phyloP scores from a whole-genome alignment of 2,329 filamentous ascomycete genomes.

The Lecanosticta acicola region DNA sequence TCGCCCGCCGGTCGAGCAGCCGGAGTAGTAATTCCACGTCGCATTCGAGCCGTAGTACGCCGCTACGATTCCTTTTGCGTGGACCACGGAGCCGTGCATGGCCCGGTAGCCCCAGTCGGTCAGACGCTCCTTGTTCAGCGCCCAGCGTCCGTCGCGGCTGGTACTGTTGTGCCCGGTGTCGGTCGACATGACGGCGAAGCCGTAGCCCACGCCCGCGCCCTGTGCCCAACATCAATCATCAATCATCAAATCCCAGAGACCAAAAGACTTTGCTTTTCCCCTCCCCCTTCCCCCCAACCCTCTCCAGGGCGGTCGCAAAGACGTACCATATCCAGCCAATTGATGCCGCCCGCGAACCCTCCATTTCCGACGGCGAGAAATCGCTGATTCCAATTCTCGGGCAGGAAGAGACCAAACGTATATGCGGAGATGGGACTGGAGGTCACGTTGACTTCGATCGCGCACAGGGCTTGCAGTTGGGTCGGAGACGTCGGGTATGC shows the following conservation, averaged over 20 bases:
- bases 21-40: constrained; percentile 50
- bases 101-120: constrained; percentile 38
- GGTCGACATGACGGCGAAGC: constrained; percentile 42
- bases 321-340: constrained; percentile 44
- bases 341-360: constrained; percentile 45
- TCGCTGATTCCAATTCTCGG: constrained; percentile 30
- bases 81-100: constrained; percentile 46
- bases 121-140: constrained; percentile 33
- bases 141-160: constrained; percentile 34
- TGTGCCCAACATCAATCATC: not conserved
- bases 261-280: too few species aligned
- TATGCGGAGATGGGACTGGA: constrained; percentile 27
- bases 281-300: too few species aligned
- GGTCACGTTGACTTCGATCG: constrained; percentile 29
- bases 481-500: constrained; percentile 39
- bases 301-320: too few species aligned
- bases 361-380: constrained; percentile 42
- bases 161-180: constrained; percentile 43
- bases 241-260: not conserved
- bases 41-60: constrained; percentile 45
- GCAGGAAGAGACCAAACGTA: constrained; percentile 32
- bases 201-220: constrained; percentile 36
- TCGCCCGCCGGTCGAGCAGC: constrained; percentile 55
- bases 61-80: constrained; percentile 45
- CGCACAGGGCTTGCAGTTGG: constrained; percentile 29